Percentiles rank a stretch among this genome's conserved stretches.
These are phyloP conservation scores for Sungouiozyma ichnusensis DNA, from an alignment of 805 yeast genomes.

Conservation along the genomic window DNA sequence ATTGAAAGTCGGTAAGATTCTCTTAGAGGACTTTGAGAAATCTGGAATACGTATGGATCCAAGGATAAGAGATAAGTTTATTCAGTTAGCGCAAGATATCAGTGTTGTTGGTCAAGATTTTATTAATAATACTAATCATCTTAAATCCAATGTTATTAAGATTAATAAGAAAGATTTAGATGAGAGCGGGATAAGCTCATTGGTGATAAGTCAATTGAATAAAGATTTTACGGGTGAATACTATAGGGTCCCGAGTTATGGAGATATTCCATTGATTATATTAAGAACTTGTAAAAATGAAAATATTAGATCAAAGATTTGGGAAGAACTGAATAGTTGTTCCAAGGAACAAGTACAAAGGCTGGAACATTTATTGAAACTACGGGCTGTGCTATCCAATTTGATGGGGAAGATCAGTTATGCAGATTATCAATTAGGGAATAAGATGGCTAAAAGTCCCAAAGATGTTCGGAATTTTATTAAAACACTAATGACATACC, in stretches of 20 bases:
- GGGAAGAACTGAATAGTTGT: constrained; percentile 66
- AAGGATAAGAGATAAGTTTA: constrained; percentile 55
- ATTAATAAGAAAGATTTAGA: constrained; percentile 14
- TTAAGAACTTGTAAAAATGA: constrained; percentile 48
- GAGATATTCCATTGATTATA: constrained; percentile 54
- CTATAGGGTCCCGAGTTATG: constrained; percentile 47
- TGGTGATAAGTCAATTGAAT: constrained; percentile 20
- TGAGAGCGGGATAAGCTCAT: constrained; percentile 9
- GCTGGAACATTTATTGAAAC: constrained; percentile 48
- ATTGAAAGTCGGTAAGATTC: constrained; percentile 65
- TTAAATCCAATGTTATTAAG: constrained; percentile 15
- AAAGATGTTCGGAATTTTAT: constrained; percentile 65
- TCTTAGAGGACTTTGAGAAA: constrained; percentile 76
- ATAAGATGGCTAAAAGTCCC: constrained; percentile 82
- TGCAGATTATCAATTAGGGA: constrained; percentile 72
- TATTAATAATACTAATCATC: constrained; percentile 23
- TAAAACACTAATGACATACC: constrained; percentile 42
- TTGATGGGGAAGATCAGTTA: constrained; percentile 61
- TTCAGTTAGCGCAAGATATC: constrained; percentile 68
- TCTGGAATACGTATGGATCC: constrained; percentile 80
- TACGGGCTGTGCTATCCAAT: constrained; percentile 60
- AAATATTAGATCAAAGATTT: constrained; percentile 51
- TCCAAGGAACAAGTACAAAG: constrained; percentile 49
- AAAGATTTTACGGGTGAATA: constrained; percentile 32
- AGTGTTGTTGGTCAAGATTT: constrained; percentile 76